These are phyloP conservation scores for Usnea hakonensis DNA, from an alignment of 495 filamentous ascomycete genomes.

Conservation along the genomic window DNA sequence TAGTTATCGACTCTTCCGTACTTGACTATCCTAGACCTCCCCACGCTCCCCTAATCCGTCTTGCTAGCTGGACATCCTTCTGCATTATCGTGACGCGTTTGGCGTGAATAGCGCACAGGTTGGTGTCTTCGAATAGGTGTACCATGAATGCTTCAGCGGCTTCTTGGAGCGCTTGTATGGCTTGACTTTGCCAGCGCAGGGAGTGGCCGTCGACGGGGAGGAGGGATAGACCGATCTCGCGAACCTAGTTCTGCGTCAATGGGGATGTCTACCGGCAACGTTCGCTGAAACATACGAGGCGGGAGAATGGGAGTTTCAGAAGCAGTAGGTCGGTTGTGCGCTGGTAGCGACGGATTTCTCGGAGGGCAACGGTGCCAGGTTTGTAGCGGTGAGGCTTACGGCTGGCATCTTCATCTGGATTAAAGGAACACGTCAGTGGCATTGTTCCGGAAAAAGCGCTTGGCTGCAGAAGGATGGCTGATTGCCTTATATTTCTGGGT, in stretches of 20 bases:
- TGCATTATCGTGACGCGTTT: conserved; percentile 98
- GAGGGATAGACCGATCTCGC: conserved; percentile 68
- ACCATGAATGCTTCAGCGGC: conserved; percentile 88
- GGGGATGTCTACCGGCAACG: not conserved
- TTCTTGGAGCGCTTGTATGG: conserved; percentile 84
- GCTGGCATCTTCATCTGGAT: conserved; percentile 8
- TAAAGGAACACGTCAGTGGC: not conserved
- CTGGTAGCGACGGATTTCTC: conserved; percentile 83
- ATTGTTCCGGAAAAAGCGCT: not conserved
- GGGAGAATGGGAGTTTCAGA: conserved; percentile 74
- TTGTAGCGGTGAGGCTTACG: conserved; percentile 55
- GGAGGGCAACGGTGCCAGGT: conserved; percentile 76
- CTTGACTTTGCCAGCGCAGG: conserved; percentile 86
- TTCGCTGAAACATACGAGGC: conserved; percentile 52
- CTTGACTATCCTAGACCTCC: conserved; percentile 47
- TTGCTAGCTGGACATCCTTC: conserved; percentile 86
- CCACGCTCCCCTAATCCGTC: conserved; percentile 71
- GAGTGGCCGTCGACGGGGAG: conserved; percentile 46
- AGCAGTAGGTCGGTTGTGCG: conserved; percentile 73
- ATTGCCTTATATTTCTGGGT: not conserved
- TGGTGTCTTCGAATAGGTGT: conserved; percentile 90
- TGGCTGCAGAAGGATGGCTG: not conserved
- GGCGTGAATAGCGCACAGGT: conserved; percentile 90
- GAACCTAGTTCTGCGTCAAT: conserved; percentile 44
- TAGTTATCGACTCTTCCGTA: not conserved